Base-by-base conservation (phyloP, 148 eudicot species). In the Bassia scoparia region DNA sequence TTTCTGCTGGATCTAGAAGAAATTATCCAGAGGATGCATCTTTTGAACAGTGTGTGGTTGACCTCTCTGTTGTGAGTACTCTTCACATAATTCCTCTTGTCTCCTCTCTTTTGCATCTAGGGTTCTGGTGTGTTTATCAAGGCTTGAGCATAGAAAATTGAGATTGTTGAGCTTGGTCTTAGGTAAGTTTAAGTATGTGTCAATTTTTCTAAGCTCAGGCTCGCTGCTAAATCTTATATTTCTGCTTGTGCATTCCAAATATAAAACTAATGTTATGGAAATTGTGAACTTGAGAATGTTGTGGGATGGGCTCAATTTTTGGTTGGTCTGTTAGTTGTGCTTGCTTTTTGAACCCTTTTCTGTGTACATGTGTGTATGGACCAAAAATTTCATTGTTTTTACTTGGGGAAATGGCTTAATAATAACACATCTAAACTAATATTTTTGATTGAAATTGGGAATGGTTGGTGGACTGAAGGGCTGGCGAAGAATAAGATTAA, bases 51-150 rank as follows among this genome's bases (percentile, higher is more conserved):
- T 71, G 86, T 27, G 69, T 80, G 23, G 62, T 64, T n/a, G 90
- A 63, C 26, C 68, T 74, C 76, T 71, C n/a, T 43, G 50, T 76
- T 61, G 98, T 93, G 69, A 89, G 98, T 80, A 26, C 50, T 54
- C 61, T 41, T 41, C 21, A 17, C n/a, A 11, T 53, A 29, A 63
- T 13, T 55, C n/a, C n/a, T n/a, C n/a, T n/a, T n/a, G n/a, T 15
- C 9, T 69, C 46, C 69, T 23, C 58, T 1, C 20, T 34, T 38
- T 5, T 35, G 8, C 24, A 29, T 66, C 69, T 66, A n/a, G 21
- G 49, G 17, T 20, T n/a, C n/a, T n/a, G n/a, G n/a, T n/a, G n/a
- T n/a, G n/a, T n/a, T n/a, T n/a, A n/a, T n/a, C n/a, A n/a, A 38
- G 20, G 49, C 68, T 37, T 38, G 68, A 38, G 29, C 68, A 18